Conservation (phyloP, 2,329 filamentous ascomycete genomes). For the Thielaviopsis musarum region DNA sequence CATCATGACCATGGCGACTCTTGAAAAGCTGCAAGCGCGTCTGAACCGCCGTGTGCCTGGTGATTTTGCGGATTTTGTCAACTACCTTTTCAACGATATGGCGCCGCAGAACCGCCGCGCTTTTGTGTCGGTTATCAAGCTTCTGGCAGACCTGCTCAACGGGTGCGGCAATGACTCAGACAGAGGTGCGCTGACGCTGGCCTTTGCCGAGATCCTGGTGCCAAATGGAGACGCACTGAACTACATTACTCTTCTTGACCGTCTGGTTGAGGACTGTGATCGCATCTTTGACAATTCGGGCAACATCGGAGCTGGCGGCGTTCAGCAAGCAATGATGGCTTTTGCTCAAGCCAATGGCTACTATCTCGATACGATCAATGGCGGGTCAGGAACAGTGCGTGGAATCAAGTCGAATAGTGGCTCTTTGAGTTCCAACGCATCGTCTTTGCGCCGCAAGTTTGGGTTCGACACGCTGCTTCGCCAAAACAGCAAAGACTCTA, state of each 20-base stretch:
- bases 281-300: constrained; percentile 57
- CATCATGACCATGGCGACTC: constrained; percentile 53
- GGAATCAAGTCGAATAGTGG: constrained; percentile 49
- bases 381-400: constrained; percentile 24
- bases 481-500: constrained; percentile 51
- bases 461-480: constrained; percentile 61
- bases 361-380: constrained; percentile 36
- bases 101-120: constrained; percentile 57
- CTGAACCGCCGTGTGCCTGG: constrained; percentile 49
- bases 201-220: constrained; percentile 76
- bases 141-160: constrained; percentile 74
- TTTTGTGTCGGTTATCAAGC: constrained; percentile 66
- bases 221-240: constrained; percentile 44
- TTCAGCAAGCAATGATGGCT: constrained; percentile 12
- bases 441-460: constrained; percentile 70
- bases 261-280: constrained; percentile 77
- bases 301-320: constrained; percentile 10
- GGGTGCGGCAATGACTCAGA: constrained; percentile 85
- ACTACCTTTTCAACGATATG: constrained; percentile 47
- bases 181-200: constrained; percentile 68
- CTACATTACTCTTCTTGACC: constrained; percentile 77
- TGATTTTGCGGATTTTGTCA: constrained; percentile 56
- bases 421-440: constrained; percentile 71
- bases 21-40: constrained; percentile 58
- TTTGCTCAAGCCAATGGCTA: constrained; percentile 26